phyloP scores from a whole-genome alignment of 2,329 filamentous ascomycete genomes.

The Neopestalotiopsis rosae region DNA sequence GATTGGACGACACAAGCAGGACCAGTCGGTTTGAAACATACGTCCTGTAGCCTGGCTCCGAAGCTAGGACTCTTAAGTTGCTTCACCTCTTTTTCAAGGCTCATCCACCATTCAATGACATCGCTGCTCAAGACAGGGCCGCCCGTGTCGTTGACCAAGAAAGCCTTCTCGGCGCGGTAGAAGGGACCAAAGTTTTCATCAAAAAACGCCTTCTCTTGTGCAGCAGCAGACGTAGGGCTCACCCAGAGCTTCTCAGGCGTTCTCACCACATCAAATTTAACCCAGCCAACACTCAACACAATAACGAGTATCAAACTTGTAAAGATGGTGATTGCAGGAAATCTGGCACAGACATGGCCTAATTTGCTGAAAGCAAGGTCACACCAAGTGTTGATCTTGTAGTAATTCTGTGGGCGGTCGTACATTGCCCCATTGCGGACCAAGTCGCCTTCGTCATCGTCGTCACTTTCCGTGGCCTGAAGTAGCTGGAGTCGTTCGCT shows the following conservation, averaged over 20 bases:
- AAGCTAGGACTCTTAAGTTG: conserved; percentile 73
- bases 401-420: conserved; percentile 79
- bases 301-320: conserved; percentile 76
- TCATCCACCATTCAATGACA: conserved; percentile 92
- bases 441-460: conserved; percentile 91
- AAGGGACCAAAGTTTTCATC: conserved; percentile 94
- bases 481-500: conserved; percentile 85
- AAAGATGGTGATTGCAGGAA: conserved; percentile 82
- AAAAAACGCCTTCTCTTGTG: conserved; percentile 92
- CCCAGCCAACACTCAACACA: conserved; percentile 85
- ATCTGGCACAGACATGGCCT: conserved; percentile 80
- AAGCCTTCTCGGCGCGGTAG: conserved; percentile 91
- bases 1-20: conserved; percentile 93
- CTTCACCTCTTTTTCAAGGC: conserved; percentile 79
- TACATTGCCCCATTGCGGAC: conserved; percentile 78
- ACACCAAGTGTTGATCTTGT: conserved; percentile 82
- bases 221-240: conserved; percentile 89
- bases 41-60: conserved; percentile 75
- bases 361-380: conserved; percentile 81
- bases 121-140: conserved; percentile 86
- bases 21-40: conserved; percentile 93
- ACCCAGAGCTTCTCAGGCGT: conserved; percentile 96
- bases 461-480: conserved; percentile 83
- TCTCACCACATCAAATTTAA: conserved; percentile 86
- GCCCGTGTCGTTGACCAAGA: conserved; percentile 86